Evolutionary conservation across 495 filamentous ascomycete species (phyloP).

Genomic region (Margaritispora aquatica): DNA sequence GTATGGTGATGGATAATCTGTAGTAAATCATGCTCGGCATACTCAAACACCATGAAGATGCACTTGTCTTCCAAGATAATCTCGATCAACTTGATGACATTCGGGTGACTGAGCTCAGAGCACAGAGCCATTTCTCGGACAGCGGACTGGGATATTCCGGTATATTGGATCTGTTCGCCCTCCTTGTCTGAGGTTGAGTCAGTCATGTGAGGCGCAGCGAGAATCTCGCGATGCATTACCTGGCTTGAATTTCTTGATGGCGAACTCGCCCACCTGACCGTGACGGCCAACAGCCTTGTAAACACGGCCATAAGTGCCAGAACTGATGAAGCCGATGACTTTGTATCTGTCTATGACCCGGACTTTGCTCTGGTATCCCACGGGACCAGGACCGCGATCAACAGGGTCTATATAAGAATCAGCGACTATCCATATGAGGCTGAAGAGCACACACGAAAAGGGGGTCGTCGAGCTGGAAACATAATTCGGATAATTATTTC

Average conservation of each 20-base stretch:
- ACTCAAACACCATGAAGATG: slow-evolving; percentile 99
- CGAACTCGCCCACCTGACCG: slow-evolving; percentile 69
- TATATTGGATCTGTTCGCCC: slow-evolving; percentile 89
- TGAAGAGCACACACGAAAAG: slow-evolving; percentile 20
- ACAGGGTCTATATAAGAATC: slow-evolving; percentile 30
- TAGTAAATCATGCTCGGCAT: slow-evolving; percentile 92
- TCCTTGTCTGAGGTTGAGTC: slow-evolving; percentile 65
- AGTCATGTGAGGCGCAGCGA: neutral
- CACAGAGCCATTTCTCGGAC: slow-evolving; percentile 99
- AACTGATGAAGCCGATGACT: slow-evolving; percentile 96
- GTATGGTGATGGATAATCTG: slow-evolving; percentile 99
- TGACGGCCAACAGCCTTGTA: slow-evolving; percentile 89
- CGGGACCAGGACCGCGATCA: slow-evolving; percentile 37
- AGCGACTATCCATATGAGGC: slow-evolving; percentile 32
- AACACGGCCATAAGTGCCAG: slow-evolving; percentile 96
- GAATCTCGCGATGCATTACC: slow-evolving; percentile 6
- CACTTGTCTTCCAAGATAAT: slow-evolving; percentile 98
- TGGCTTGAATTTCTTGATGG: slow-evolving; percentile 99
- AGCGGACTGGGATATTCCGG: slow-evolving; percentile 94
- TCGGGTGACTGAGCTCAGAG: slow-evolving; percentile 81
- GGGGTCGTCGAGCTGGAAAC: slow-evolving; percentile 25
- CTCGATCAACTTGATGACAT: slow-evolving; percentile 87
- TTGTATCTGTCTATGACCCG: slow-evolving; percentile 87
- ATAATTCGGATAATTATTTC: slow-evolving; percentile 9
- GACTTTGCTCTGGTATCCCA: slow-evolving; percentile 75